These are phyloP conservation scores for Thinopyrum elongatum DNA, from an alignment of 176 grass and related monocot species.

Conservation along the genomic window DNA sequence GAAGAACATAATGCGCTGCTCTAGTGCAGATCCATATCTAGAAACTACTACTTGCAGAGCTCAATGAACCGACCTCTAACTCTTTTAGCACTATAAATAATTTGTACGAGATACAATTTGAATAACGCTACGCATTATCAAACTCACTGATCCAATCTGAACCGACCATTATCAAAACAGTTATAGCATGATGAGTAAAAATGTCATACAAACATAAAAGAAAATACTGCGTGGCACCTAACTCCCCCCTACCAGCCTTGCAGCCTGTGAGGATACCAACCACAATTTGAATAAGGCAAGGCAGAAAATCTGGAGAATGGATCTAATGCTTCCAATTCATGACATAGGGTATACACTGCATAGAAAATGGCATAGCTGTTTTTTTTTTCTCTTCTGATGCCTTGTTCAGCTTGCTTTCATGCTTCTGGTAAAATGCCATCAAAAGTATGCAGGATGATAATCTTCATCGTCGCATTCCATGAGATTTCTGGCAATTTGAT, in stretches of 20 bases:
- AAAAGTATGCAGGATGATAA: conserved; percentile 41
- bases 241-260: background rate
- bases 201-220: background rate
- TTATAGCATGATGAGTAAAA: background rate
- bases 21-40: background rate
- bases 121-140: no score
- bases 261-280: background rate
- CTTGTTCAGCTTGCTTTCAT: background rate
- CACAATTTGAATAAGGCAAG: background rate
- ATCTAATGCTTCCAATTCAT: conserved; percentile 4
- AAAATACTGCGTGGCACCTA: background rate
- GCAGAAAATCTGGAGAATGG: background rate
- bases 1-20: background rate
- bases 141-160: no score
- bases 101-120: background rate
- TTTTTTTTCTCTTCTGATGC: background rate
- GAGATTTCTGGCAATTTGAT: conserved; percentile 42
- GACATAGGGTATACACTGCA: background rate
- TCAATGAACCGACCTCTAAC: background rate
- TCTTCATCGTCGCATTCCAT: conserved; percentile 38
- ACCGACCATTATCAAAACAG: background rate
- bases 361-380: background rate
- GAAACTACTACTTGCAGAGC: background rate
- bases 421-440: conserved; percentile 18
- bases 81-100: background rate